Percentiles rank a stretch among this genome's conserved stretches.
Evolutionary conservation across 441 rosid genomes (phyloP).

Genomic region (Pelargonium fulgidum): DNA sequence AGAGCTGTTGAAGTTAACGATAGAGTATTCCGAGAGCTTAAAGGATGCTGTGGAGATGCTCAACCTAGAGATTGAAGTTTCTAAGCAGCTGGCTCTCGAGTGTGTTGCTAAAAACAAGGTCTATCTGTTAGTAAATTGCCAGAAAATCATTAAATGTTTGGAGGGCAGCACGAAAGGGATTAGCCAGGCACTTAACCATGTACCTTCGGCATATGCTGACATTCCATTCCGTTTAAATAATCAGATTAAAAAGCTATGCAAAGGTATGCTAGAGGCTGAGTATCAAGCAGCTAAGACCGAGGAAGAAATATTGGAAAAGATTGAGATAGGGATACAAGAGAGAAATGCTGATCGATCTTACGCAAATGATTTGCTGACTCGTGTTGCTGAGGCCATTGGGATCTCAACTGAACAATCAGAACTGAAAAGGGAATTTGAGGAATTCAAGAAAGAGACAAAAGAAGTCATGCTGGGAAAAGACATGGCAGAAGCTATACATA

Average conservation of each 20-base stretch:
- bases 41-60: constrained; percentile 23
- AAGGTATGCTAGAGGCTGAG: constrained; percentile 25
- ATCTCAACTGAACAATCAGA: constrained; percentile 18
- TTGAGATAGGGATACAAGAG: constrained; percentile 23
- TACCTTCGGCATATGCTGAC: constrained; percentile 24
- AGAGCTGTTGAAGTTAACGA: constrained; percentile 23
- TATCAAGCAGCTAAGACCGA: constrained; percentile 20
- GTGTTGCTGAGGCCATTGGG: constrained; percentile 25
- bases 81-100: constrained; percentile 22
- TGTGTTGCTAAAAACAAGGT: constrained; percentile 25
- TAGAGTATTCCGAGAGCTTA: constrained; percentile 19
- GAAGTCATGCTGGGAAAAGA: constrained; percentile 18
- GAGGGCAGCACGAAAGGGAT: constrained; percentile 21
- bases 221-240: constrained; percentile 17
- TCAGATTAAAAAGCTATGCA: constrained; percentile 23
- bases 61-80: constrained; percentile 21
- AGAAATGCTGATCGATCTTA: constrained; percentile 19
- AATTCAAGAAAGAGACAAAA: constrained; percentile 25
- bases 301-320: constrained; percentile 23
- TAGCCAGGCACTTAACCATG: constrained; percentile 20
- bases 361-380: constrained; percentile 25
- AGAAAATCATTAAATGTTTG: constrained; percentile 21
- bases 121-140: constrained; percentile 25
- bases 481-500: constrained; percentile 23
- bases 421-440: constrained; percentile 26